phyloP scores from a whole-genome alignment of 805 yeast genomes.

The Wickerhamiella kurtzmanii region DNA sequence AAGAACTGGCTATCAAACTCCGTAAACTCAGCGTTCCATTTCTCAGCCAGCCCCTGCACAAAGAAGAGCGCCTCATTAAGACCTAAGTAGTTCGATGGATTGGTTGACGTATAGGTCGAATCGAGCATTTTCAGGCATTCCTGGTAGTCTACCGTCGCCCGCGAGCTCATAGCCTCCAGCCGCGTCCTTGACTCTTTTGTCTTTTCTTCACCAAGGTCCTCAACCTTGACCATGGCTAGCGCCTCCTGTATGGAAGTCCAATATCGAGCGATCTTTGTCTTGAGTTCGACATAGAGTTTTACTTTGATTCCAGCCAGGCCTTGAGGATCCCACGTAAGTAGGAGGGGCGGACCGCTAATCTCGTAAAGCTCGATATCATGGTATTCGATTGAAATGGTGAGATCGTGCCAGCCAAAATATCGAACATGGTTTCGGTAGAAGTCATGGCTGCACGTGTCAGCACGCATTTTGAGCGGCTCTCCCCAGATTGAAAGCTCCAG shows the following conservation, averaged over 20 bases:
- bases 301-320: constrained; percentile 55
- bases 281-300: constrained; percentile 43
- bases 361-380: constrained; percentile 64
- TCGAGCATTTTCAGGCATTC: constrained; percentile 35
- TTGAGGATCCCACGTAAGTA: constrained; percentile 57
- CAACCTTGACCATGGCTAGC: constrained; percentile 63
- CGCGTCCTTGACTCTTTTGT: constrained; percentile 52
- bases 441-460: constrained; percentile 66
- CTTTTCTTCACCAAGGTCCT: constrained; percentile 56
- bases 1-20: constrained; percentile 66
- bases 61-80: constrained; percentile 57
- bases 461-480: constrained; percentile 38
- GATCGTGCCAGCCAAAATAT: constrained; percentile 68
- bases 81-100: constrained; percentile 52
- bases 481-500: constrained; percentile 78
- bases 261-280: constrained; percentile 41
- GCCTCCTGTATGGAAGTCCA: constrained; percentile 63
- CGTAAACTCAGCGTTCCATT: constrained; percentile 75
- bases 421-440: constrained; percentile 69
- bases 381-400: constrained; percentile 69
- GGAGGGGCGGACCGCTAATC: constrained; percentile 61
- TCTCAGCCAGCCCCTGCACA: constrained; percentile 68
- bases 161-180: constrained; percentile 43
- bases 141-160: constrained; percentile 39
- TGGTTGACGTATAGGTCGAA: constrained; percentile 39